phyloP scores from a whole-genome alignment of 176 grass and related monocot genomes.

The Aegilops bicornis region DNA sequence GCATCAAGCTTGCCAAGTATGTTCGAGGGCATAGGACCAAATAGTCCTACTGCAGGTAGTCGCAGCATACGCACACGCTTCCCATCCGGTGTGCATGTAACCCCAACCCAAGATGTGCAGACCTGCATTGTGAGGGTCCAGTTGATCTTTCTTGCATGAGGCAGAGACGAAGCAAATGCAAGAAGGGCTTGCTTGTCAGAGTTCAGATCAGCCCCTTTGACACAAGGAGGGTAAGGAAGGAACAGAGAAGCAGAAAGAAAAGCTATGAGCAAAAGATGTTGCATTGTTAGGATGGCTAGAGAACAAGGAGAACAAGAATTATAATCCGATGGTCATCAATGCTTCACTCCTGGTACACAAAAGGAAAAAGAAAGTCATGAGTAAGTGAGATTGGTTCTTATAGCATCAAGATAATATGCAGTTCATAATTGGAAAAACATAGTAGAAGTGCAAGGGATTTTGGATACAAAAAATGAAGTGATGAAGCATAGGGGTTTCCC shows the following conservation, averaged over 20 bases:
- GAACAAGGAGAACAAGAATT: constrained; percentile 29
- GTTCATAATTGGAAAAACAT: not conserved
- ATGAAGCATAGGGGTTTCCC: not conserved
- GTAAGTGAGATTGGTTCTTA: constrained; percentile 4
- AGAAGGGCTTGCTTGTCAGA: constrained; percentile 84
- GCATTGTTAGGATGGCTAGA: constrained; percentile 33
- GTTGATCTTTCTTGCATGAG: constrained; percentile 80
- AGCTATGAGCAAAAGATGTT: constrained; percentile 28
- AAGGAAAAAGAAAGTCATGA: constrained; percentile 14
- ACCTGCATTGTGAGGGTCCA: constrained; percentile 62
- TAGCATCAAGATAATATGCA: not conserved
- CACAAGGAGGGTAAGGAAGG: constrained; percentile 41
- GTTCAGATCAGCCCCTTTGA: constrained; percentile 51
- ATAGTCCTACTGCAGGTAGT: constrained; percentile 66
- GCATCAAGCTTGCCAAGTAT: constrained; percentile 87
- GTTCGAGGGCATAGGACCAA: constrained; percentile 65
- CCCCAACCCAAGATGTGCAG: constrained; percentile 80
- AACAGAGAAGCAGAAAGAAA: constrained; percentile 37
- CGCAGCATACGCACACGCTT: constrained; percentile 56
- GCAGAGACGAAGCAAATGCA: constrained; percentile 62
- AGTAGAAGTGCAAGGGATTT: constrained; percentile 3
- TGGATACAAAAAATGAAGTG: constrained; percentile 14
- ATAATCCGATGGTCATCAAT: constrained; percentile 24
- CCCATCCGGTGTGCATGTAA: constrained; percentile 61
- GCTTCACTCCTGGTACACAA: constrained; percentile 40